These are phyloP conservation scores for Crithidia brevicula DNA, from an alignment of 208 protist species.

Conservation along the genomic window DNA sequence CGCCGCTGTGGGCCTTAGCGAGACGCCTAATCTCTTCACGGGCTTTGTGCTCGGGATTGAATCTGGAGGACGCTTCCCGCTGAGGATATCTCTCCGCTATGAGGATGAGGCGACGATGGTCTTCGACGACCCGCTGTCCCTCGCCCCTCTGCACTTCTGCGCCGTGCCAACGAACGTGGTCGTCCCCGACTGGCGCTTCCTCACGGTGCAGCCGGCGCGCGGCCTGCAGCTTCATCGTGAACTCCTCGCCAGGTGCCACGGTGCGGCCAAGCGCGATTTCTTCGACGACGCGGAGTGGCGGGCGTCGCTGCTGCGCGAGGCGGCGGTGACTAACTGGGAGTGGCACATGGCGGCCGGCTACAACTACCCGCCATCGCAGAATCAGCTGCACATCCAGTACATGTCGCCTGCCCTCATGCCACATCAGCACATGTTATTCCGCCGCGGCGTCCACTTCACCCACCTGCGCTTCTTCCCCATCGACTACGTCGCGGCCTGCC, in stretches of 20 bases:
- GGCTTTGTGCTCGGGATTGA: slow-evolving; percentile 64
- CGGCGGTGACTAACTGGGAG: slow-evolving; percentile 2
- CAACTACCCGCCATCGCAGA: slow-evolving; percentile 84
- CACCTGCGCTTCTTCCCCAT: slow-evolving; percentile 67
- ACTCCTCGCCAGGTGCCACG: slow-evolving; percentile 29
- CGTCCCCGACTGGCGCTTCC: slow-evolving; percentile 66
- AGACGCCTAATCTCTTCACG: slow-evolving; percentile 66
- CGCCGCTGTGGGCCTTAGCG: slow-evolving; percentile 23
- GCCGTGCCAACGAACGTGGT: slow-evolving; percentile 41
- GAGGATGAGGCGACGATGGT: slow-evolving; percentile 41
- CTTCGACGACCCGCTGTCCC: slow-evolving; percentile 70
- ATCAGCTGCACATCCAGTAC: slow-evolving; percentile 85
- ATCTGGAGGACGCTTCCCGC: slow-evolving; percentile 25
- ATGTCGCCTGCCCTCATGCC: slow-evolving; percentile 69
- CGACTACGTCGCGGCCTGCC: slow-evolving; percentile 48
- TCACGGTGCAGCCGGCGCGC: slow-evolving; percentile 39
- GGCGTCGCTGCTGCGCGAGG: slow-evolving; percentile 15
- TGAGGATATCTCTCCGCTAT: slow-evolving; percentile 53
- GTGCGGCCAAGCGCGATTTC: slow-evolving; percentile 33
- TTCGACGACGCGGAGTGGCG: slow-evolving; percentile 24
- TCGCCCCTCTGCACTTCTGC: slow-evolving; percentile 65
- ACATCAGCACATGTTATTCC: slow-evolving; percentile 70
- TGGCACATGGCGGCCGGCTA: slow-evolving; percentile 48
- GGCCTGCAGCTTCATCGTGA: slow-evolving; percentile 31
- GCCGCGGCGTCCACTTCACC: slow-evolving; percentile 76